A percentile compares a stretch with the other conserved stretches of the same genome.
These are phyloP conservation scores for Graphiopsis chlorocephala DNA, from an alignment of 2,329 filamentous ascomycete species.

Conservation along the genomic window DNA sequence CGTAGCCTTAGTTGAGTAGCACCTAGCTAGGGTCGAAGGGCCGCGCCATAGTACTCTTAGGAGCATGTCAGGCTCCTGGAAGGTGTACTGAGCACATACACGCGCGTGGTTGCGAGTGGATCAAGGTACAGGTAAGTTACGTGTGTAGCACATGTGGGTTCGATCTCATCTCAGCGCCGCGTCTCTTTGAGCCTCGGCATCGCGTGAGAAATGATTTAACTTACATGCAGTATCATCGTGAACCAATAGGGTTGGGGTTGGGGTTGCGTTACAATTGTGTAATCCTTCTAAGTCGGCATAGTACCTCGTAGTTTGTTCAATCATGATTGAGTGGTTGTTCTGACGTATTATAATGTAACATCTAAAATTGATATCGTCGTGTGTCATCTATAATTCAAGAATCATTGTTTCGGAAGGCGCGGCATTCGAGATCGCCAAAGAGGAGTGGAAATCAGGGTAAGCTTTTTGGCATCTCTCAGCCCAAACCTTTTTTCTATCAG, in stretches of 20 bases:
- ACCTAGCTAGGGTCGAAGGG: neutral
- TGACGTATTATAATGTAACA: too few species aligned
- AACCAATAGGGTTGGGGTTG: neutral
- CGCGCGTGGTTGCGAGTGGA: neutral
- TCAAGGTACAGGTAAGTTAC: neutral
- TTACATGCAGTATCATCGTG: too few species aligned
- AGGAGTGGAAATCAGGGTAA: neutral
- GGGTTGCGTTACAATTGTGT: neutral
- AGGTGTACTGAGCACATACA: neutral
- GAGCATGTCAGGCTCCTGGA: neutral
- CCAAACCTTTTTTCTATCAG: neutral
- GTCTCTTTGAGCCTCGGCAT: neutral
- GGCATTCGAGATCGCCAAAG: neutral
- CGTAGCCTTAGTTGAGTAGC: conserved; percentile 2
- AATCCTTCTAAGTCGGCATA: too few species aligned
- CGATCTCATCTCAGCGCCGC: neutral
- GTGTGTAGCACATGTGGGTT: neutral
- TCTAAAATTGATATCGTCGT: neutral
- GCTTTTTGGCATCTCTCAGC: neutral
- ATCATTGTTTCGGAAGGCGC: neutral
- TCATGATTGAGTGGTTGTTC: too few species aligned
- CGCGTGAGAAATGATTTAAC: neutral
- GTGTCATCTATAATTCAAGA: neutral
- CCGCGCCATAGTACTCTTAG: neutral
- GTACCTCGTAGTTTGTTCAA: too few species aligned